phyloP scores from a whole-genome alignment of 139 green algal genomes.

The Pseudopediastrum boryanum region DNA sequence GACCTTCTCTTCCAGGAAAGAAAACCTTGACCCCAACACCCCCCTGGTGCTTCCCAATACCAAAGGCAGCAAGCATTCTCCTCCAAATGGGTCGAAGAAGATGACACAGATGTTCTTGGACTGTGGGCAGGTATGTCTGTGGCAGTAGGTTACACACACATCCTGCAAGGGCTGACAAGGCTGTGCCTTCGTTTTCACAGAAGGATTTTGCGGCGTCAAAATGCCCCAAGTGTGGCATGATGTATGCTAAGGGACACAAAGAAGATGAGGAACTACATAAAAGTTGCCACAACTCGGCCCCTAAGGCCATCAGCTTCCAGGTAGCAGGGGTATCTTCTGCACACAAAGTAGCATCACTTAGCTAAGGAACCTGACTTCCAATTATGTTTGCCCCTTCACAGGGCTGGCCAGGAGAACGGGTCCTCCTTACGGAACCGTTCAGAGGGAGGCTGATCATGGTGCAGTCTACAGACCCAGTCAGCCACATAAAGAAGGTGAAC shows the following conservation, averaged over 20 bases:
- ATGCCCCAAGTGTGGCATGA: conserved; percentile 30
- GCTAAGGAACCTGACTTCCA: background rate
- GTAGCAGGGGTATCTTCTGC: background rate
- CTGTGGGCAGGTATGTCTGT: too few relatives aligned
- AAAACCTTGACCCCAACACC: too few relatives aligned
- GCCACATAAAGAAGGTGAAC: conserved; percentile 30
- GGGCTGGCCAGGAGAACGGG: conserved; percentile 30
- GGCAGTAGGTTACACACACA: too few relatives aligned
- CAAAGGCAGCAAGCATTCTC: too few relatives aligned
- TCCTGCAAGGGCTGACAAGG: too few relatives aligned
- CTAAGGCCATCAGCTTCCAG: conserved; percentile 28
- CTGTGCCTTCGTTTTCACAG: conserved; percentile 8
- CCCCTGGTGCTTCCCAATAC: too few relatives aligned
- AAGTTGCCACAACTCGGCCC: background rate
- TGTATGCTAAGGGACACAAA: conserved; percentile 34
- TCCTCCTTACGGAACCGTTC: conserved; percentile 18
- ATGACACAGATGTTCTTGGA: too few relatives aligned
- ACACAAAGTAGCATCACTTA: background rate
- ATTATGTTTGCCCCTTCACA: background rate
- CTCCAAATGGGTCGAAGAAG: too few relatives aligned
- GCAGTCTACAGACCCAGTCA: conserved; percentile 13
- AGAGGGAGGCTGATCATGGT: conserved; percentile 31
- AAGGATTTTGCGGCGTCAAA: conserved; percentile 17
- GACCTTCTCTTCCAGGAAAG: too few relatives aligned
- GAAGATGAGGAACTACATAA: conserved; percentile 37